These are phyloP conservation scores for Leccinum uliginosum DNA, from an alignment of 768 basidiomycete genomes.

Conservation along the genomic window DNA sequence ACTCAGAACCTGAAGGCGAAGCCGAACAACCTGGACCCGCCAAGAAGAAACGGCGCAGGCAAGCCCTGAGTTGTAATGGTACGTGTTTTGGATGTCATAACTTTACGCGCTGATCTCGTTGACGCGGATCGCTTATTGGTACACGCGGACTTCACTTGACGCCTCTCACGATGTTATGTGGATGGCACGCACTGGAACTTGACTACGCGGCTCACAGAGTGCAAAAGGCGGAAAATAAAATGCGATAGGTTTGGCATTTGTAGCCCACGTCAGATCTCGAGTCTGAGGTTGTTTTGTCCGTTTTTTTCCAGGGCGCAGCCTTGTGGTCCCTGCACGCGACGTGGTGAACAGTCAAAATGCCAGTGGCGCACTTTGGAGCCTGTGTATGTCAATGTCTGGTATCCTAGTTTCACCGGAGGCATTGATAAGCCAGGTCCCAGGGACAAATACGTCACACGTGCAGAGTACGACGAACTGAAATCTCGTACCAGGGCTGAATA, in stretches of 20 bases:
- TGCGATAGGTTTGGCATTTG: slow-evolving; percentile 65
- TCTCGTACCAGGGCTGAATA: slow-evolving; percentile 36
- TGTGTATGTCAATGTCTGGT: slow-evolving; percentile 46
- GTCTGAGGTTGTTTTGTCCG: slow-evolving; percentile 19
- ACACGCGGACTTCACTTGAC: background rate
- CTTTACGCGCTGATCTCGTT: slow-evolving; percentile 17
- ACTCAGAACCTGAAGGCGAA: slow-evolving; percentile 56
- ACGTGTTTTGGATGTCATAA: slow-evolving; percentile 26
- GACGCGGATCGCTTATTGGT: slow-evolving; percentile 7
- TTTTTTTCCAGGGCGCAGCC: slow-evolving; percentile 58
- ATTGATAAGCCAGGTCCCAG: slow-evolving; percentile 32
- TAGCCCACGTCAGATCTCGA: slow-evolving; percentile 4
- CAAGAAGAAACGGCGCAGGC: slow-evolving; percentile 79
- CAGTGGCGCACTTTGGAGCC: slow-evolving; percentile 83
- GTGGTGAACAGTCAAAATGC: slow-evolving; percentile 77
- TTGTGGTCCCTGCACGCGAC: slow-evolving; percentile 74
- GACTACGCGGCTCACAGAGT: slow-evolving; percentile 45
- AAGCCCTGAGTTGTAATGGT: slow-evolving; percentile 86
- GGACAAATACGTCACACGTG: slow-evolving; percentile 77
- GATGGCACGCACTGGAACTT: background rate
- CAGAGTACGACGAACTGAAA: slow-evolving; percentile 75
- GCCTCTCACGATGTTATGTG: background rate
- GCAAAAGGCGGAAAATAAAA: slow-evolving; percentile 83
- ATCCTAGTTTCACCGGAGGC: background rate
- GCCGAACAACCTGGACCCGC: slow-evolving; percentile 52